phyloP scores from a whole-genome alignment of 129 eudicot species.

The Artemisia tridentata region DNA sequence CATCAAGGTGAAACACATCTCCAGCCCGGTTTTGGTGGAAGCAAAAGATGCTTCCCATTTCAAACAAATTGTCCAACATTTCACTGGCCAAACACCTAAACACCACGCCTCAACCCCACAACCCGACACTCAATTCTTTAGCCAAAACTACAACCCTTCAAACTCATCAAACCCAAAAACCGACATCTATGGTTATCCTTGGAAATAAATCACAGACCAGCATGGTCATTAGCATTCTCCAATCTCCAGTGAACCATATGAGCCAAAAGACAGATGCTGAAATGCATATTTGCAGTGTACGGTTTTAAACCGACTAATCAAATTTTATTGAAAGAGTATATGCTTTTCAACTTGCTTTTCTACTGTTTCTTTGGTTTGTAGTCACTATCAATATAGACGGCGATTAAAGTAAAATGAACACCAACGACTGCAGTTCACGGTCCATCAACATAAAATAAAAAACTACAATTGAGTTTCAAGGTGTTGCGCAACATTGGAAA shows the following conservation, averaged over 20 bases:
- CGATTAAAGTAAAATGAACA: neutral
- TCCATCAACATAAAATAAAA: slow-evolving; percentile 22
- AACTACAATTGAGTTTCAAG: slow-evolving; percentile 8
- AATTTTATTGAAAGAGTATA: neutral
- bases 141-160: neutral
- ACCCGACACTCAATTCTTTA: neutral
- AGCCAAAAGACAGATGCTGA: neutral
- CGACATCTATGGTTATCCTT: slow-evolving; percentile 1
- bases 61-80: slow-evolving; percentile 40
- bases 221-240: neutral
- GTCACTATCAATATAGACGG: neutral
- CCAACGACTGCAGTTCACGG: slow-evolving; percentile 8
- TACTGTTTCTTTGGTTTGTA: neutral
- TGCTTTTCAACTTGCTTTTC: neutral
- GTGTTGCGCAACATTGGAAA: slow-evolving; percentile 21
- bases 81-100: slow-evolving; percentile 33
- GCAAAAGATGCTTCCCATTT: slow-evolving; percentile 42
- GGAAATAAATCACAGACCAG: slow-evolving; percentile 9
- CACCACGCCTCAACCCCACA: neutral
- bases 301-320: neutral
- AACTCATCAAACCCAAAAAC: neutral
- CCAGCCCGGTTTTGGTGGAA: slow-evolving; percentile 39
- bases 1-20: slow-evolving; percentile 43
- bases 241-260: neutral
- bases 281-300: neutral